Percentiles rank a stretch among this genome's conserved stretches.
These are phyloP conservation scores for Ceriops zippeliana DNA, from an alignment of 345 rosid genomes.

Conservation along the genomic window DNA sequence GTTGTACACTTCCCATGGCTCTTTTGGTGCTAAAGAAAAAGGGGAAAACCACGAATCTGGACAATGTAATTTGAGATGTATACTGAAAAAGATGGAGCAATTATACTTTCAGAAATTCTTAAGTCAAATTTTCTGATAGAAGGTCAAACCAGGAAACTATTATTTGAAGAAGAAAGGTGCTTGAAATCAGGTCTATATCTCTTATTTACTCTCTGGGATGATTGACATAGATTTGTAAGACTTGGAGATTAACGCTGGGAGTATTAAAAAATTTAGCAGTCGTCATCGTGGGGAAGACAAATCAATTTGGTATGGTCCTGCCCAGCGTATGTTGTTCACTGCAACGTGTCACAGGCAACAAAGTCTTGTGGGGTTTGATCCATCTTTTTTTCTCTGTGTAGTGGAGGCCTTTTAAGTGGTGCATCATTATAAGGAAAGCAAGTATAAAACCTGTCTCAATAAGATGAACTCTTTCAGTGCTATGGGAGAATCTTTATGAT, in stretches of 20 bases:
- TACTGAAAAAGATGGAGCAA: too few relatives aligned
- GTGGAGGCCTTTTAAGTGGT: background rate
- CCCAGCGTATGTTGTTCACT: conserved; percentile 3
- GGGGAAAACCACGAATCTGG: background rate
- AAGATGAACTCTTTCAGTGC: background rate
- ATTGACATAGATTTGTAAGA: background rate
- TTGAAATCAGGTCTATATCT: background rate
- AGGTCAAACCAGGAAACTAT: too few relatives aligned
- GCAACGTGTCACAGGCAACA: background rate
- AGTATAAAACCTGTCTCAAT: background rate
- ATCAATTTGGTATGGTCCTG: background rate
- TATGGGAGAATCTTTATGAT: background rate
- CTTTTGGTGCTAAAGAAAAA: background rate
- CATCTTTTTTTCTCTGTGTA: background rate
- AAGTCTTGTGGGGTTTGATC: background rate
- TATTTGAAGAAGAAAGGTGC: too few relatives aligned
- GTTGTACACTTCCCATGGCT: background rate
- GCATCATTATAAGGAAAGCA: too few relatives aligned
- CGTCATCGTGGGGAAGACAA: background rate
- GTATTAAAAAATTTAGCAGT: background rate
- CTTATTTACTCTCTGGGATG: background rate
- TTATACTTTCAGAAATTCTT: too few relatives aligned
- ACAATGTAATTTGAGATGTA: too few relatives aligned
- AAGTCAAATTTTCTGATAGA: too few relatives aligned
- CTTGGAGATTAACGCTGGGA: background rate